A percentile compares a stretch with the other conserved stretches of the same genome.
Evolutionary conservation across 2,329 filamentous ascomycete genomes (phyloP).

Genomic region (Cladosporium velox): DNA sequence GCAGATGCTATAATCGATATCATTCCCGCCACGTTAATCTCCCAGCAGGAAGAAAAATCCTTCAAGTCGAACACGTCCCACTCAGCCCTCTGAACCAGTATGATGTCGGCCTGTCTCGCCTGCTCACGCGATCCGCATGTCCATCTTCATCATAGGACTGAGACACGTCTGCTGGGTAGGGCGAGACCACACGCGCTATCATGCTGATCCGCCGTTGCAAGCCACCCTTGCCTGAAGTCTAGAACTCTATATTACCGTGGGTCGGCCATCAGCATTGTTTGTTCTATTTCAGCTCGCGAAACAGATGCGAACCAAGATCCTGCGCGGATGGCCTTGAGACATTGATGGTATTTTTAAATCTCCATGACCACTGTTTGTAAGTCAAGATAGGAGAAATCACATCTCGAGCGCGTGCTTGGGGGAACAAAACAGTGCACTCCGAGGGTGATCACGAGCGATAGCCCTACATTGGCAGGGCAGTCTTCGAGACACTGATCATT

Average conservation of each 20-base stretch:
- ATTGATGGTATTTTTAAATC: background rate
- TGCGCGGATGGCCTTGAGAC: background rate
- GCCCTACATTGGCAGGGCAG: background rate
- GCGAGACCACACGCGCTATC: slow-evolving; percentile 8
- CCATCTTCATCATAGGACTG: slow-evolving; percentile 5
- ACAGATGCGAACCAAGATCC: background rate
- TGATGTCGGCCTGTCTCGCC: background rate
- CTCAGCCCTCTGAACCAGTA: slow-evolving; percentile 1
- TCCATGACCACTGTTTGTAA: background rate
- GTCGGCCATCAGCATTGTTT: background rate
- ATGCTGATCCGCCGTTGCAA: slow-evolving; percentile 8
- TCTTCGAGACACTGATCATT: background rate
- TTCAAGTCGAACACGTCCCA: background rate
- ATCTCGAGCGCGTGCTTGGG: background rate
- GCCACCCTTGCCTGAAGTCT: slow-evolving; percentile 5
- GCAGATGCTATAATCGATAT: background rate
- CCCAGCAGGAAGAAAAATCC: background rate
- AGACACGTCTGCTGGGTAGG: background rate
- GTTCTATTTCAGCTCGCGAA: background rate
- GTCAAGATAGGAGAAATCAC: background rate
- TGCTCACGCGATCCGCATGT: background rate
- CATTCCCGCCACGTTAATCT: background rate
- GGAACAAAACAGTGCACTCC: background rate
- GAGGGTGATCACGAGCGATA: background rate
- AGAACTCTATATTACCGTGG: background rate